A percentile compares a stretch with the other conserved stretches of the same genome.
Conservation (phyloP, 2,329 filamentous ascomycete genomes). For the Trichoderma cornu-damae region DNA sequence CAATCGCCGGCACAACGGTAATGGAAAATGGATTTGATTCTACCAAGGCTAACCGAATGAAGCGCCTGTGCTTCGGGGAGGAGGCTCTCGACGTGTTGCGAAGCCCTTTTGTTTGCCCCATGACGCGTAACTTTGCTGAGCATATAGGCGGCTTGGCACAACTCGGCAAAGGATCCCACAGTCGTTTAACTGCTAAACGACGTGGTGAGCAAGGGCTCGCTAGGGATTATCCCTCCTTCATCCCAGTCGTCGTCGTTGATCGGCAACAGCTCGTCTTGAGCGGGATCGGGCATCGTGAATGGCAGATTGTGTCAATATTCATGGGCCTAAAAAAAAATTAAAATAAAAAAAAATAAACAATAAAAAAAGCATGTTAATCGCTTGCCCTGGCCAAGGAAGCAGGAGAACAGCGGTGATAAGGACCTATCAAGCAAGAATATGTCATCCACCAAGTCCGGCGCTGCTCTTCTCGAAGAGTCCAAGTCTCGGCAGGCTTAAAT, state of each 20-base stretch:
- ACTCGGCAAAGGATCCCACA: constrained; percentile 7
- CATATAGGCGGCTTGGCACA: constrained; percentile 12
- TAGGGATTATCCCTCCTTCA: constrained; percentile 5
- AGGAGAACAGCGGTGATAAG: too few species aligned
- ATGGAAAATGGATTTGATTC: constrained; percentile 7
- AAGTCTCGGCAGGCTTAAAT: constrained; percentile 5
- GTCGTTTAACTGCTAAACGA: constrained; percentile 7
- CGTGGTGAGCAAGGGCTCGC: constrained; percentile 3
- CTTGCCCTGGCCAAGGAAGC: background rate
- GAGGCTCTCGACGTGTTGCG: background rate
- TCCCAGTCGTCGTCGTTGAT: constrained; percentile 13
- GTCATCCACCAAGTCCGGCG: constrained; percentile 10
- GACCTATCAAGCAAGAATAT: constrained; percentile 9
- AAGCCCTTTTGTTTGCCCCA: background rate
- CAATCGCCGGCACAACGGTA: background rate
- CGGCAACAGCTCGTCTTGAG: background rate
- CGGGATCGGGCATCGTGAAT: background rate
- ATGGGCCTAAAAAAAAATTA: background rate
- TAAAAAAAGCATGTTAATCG: too few species aligned
- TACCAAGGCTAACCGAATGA: background rate
- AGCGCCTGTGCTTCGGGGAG: constrained; percentile 3
- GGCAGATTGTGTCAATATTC: constrained; percentile 11
- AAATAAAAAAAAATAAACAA: too few species aligned
- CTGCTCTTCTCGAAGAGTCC: constrained; percentile 11
- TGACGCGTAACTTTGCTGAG: constrained; percentile 4